Conservation (phyloP, 306 rosid genomes). For the Carpinus fangiana region DNA sequence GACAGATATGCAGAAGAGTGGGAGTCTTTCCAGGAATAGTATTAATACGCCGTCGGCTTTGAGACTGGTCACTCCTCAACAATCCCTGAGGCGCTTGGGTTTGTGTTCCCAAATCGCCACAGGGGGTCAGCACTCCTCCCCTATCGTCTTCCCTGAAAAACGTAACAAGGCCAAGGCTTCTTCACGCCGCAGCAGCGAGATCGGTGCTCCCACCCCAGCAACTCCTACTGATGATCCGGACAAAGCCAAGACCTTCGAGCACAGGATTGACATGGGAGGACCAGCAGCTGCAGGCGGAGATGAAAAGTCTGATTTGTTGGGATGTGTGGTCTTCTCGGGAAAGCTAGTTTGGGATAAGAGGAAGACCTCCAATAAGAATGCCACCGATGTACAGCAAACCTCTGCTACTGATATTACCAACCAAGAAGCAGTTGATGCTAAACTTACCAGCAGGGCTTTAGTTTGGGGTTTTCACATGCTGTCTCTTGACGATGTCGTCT, state of each 20-base stretch:
- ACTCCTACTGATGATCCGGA: constrained; percentile 47
- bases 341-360: constrained; percentile 85
- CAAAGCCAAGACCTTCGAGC: constrained; percentile 65
- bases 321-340: constrained; percentile 70
- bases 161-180: constrained; percentile 67
- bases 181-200: constrained; percentile 45
- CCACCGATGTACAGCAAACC: constrained; percentile 40
- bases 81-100: constrained; percentile 79
- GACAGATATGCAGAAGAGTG: constrained; percentile 71
- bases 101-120: constrained; percentile 89
- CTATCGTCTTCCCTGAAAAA: constrained; percentile 92
- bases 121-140: constrained; percentile 85
- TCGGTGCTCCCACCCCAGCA: constrained; percentile 27
- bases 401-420: constrained; percentile 39
- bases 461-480: constrained; percentile 83
- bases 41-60: constrained; percentile 43
- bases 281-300: constrained; percentile 58
- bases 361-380: constrained; percentile 33
- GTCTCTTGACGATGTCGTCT: constrained; percentile 74
- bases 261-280: constrained; percentile 73
- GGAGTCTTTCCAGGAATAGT: constrained; percentile 52
- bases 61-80: constrained; percentile 68
- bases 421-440: constrained; percentile 67
- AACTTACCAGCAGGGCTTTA: constrained; percentile 86
- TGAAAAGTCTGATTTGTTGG: constrained; percentile 89